Evolutionary conservation across 169 alveolate genomes (phyloP).

Genomic region (Plasmodium knowlesi): DNA sequence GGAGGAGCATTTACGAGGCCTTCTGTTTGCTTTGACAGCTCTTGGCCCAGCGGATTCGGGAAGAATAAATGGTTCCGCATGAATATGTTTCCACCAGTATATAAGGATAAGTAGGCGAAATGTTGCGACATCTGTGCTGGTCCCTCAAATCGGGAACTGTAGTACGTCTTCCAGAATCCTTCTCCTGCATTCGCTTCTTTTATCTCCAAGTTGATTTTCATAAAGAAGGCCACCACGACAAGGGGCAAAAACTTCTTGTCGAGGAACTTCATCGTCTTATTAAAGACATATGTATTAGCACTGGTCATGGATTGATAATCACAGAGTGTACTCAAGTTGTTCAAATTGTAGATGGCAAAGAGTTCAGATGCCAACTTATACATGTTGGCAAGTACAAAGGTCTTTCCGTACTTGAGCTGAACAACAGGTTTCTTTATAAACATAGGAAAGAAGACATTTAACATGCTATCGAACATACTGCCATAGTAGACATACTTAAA

Average conservation of each 20-base stretch:
- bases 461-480: conserved; percentile 24
- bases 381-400: conserved; percentile 62
- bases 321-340: conserved; percentile 33
- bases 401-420: conserved; percentile 59
- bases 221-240: not conserved
- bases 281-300: conserved; percentile 17
- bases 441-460: conserved; percentile 51
- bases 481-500: conserved; percentile 39
- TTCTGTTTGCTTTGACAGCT: conserved; percentile 28
- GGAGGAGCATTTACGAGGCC: not conserved
- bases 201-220: not conserved
- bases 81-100: conserved; percentile 5
- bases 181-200: not conserved
- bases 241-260: conserved; percentile 29
- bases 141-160: not conserved
- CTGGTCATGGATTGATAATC: conserved; percentile 51
- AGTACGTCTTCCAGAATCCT: not conserved
- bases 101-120: not conserved
- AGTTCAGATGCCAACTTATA: conserved; percentile 20
- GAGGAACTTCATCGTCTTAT: conserved; percentile 22
- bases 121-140: not conserved
- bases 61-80: conserved; percentile 12
- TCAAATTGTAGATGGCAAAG: conserved; percentile 17
- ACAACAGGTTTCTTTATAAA: conserved; percentile 39
- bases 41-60: conserved; percentile 22